Percentiles rank a stretch among this genome's conserved stretches.
Evolutionary conservation across 257 asterid genomes (phyloP).

Genomic region (Ballota nigra): DNA sequence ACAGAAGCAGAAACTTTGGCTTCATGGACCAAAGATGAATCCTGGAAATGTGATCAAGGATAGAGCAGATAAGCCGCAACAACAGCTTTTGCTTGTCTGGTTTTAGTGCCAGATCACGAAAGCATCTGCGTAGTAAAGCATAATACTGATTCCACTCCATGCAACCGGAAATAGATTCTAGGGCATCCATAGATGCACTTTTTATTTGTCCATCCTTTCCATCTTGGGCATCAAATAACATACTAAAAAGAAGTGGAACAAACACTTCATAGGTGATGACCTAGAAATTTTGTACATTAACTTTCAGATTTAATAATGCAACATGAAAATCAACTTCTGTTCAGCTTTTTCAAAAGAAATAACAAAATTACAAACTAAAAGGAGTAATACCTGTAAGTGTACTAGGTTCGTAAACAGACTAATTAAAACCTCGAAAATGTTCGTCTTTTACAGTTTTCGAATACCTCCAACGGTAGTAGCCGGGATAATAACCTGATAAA

Average conservation of each 20-base stretch:
- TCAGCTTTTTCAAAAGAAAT: neutral
- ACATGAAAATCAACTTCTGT: constrained; percentile 3
- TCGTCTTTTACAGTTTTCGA: constrained; percentile 32
- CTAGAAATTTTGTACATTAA: constrained; percentile 36
- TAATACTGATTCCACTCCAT: constrained; percentile 76
- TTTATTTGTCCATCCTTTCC: constrained; percentile 90
- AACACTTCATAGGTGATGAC: constrained; percentile 65
- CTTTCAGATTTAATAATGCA: constrained; percentile 15
- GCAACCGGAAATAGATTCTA: constrained; percentile 75
- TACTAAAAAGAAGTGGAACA: constrained; percentile 74
- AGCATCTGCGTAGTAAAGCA: constrained; percentile 63
- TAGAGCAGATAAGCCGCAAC: constrained; percentile 66
- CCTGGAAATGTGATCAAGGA: constrained; percentile 73
- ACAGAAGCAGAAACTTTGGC: constrained; percentile 36
- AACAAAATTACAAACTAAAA: constrained; percentile 46
- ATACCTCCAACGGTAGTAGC: constrained; percentile 99
- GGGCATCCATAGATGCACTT: constrained; percentile 74
- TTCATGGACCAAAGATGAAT: constrained; percentile 35
- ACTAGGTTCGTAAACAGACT: constrained; percentile 23
- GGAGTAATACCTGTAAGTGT: too few species aligned
- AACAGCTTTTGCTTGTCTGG: constrained; percentile 71
- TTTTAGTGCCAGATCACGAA: constrained; percentile 62
- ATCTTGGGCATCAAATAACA: constrained; percentile 62
- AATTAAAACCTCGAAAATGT: neutral
- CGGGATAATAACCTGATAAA: constrained; percentile 75